Base-by-base conservation (phyloP, 2,329 filamentous ascomycete species). In the Verticillium dahliae region DNA sequence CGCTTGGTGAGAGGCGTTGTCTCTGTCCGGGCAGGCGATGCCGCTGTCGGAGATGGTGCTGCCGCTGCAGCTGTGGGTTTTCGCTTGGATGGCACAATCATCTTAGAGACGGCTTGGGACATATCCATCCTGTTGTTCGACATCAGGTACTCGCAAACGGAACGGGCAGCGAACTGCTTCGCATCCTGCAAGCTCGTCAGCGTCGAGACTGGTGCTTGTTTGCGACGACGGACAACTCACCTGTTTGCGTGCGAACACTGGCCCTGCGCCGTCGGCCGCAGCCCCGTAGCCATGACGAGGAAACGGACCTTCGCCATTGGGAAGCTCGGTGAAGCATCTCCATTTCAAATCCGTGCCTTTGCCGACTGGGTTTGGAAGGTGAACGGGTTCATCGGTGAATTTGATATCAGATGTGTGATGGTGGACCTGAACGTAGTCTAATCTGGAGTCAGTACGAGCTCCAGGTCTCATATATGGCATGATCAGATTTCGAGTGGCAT, bases 131-230 rank as follows among this genome's bases (percentile, higher is more conserved):
- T 63, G 9, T 67, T 67, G 31, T 70, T 63, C 2, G 45, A 60
- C 22, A 69, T 67, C 15, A 83, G 72, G 72, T 75, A 82, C 7
- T 75, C 69, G 27, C 79, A 65, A 31, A 81, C 81, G 13, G 74
- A 76, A 65, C 76, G 78, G 27, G 83, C 81, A 0, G 83, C 82
- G 64, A 80, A 83, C 63, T 79, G 74, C 69, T 82, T 85, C 31
- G 84, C 82, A 39, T 79, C 69, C 72, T 77, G 57, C 33, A 52
- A 6, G n/a, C 45, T 59, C 13, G n/a, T 56, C 13, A 50, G 45
- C n/a, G 1, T 22, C 7, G 18, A 10, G 5, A 7, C 45, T 50
- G 45, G 57, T 27, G 14, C 13, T 22, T 22, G 6, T 56, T 1
- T 18, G 6, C 18, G 11, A 39, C 27, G n/a, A 33, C 33, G 39